A percentile compares a stretch with the other conserved stretches of the same genome.
Conservation (phyloP, 2,329 filamentous ascomycete species). For the Aureobasidium vineae region DNA sequence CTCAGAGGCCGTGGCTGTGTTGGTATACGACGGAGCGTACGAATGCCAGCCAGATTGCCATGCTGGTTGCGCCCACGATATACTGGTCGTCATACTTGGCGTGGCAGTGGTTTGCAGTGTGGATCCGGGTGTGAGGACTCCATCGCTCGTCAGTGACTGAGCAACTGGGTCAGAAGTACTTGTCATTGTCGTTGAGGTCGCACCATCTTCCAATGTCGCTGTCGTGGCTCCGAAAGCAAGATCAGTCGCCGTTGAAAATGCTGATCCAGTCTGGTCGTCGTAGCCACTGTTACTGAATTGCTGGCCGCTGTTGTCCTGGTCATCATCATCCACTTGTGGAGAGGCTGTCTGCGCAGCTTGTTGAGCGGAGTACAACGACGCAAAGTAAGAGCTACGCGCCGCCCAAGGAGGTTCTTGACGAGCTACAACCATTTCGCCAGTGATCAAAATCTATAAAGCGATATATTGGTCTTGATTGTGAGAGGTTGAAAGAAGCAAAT, state of each 20-base stretch:
- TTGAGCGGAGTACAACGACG: not conserved
- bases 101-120: not conserved
- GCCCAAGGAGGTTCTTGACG: constrained; percentile 15
- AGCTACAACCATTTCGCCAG: not conserved
- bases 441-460: not conserved
- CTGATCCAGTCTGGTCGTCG: not conserved
- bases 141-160: not conserved
- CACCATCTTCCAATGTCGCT: not conserved
- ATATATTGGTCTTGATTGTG: not conserved
- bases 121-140: not conserved
- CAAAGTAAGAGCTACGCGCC: constrained; percentile 1
- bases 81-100: constrained; percentile 16
- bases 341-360: not conserved
- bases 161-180: not conserved
- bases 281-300: not conserved
- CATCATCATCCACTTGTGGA: not conserved
- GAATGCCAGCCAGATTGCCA: not conserved
- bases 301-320: not conserved
- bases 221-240: not conserved
- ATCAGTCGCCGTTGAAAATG: not conserved
- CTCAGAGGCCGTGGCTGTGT: not conserved
- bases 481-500: not conserved
- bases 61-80: not conserved
- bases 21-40: not conserved
- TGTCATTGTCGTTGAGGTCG: not conserved